phyloP scores from a whole-genome alignment of 495 filamentous ascomycete species.

The Lichina pygmaea region DNA sequence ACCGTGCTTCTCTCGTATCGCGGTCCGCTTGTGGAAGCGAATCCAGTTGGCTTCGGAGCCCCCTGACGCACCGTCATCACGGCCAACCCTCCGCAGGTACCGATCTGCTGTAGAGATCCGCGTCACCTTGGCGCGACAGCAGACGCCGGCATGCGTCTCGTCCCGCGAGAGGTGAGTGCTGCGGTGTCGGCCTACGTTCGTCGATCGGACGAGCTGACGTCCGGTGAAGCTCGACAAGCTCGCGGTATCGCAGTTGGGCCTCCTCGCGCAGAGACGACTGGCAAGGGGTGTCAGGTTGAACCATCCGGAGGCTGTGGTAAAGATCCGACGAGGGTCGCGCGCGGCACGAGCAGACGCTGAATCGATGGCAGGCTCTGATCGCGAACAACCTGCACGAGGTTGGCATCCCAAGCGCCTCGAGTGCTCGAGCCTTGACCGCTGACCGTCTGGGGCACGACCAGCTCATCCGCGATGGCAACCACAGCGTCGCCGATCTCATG shows the following conservation, averaged over 20 bases:
- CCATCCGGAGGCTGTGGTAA: slow-evolving; percentile 68
- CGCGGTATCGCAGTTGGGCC: slow-evolving; percentile 66
- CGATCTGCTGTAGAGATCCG: too few species aligned
- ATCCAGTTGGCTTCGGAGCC: too few species aligned
- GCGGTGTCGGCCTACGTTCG: neutral
- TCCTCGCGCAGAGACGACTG: slow-evolving; percentile 68
- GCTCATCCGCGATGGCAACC: slow-evolving; percentile 89
- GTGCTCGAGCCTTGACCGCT: neutral
- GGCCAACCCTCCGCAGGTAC: too few species aligned
- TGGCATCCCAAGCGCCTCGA: slow-evolving; percentile 1
- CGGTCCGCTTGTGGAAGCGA: too few species aligned
- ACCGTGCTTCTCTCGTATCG: too few species aligned
- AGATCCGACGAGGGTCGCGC: slow-evolving; percentile 7
- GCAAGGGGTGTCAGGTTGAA: slow-evolving; percentile 77
- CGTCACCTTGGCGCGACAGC: too few species aligned
- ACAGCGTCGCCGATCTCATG: slow-evolving; percentile 79
- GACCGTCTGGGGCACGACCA: slow-evolving; percentile 8
- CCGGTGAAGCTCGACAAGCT: slow-evolving; percentile 65
- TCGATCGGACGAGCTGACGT: neutral
- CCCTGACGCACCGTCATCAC: too few species aligned
- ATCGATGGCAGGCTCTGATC: slow-evolving; percentile 44
- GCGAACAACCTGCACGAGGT: slow-evolving; percentile 76
- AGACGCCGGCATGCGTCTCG: slow-evolving; percentile 46
- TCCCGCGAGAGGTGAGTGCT: slow-evolving; percentile 57
- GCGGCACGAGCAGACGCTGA: neutral